Evolutionary conservation across 148 eudicot species (phyloP).

Genomic region (Tetragonia tetragonoides): DNA sequence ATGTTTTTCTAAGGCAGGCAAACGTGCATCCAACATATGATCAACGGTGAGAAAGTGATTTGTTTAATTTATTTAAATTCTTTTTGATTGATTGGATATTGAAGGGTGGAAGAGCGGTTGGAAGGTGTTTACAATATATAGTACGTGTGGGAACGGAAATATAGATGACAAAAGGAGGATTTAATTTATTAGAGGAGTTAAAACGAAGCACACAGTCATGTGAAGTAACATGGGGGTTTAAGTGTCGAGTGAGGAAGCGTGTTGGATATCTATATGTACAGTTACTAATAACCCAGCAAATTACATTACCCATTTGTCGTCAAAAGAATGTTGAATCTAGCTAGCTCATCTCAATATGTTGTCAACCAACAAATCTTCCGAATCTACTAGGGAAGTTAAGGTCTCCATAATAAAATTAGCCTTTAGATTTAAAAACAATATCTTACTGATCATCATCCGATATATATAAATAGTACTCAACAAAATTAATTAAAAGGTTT

Average conservation of each 20-base stretch:
- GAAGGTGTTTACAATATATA: not conserved
- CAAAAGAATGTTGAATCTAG: not conserved
- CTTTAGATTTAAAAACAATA: no score
- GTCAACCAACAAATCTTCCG: no score
- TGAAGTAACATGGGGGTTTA: constrained; percentile 30
- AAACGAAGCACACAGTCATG: constrained; percentile 27
- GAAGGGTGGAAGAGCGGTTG: not conserved
- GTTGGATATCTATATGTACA: not conserved
- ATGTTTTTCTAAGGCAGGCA: constrained; percentile 18
- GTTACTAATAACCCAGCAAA: not conserved
- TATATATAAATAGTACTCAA: no score
- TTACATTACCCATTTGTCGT: not conserved
- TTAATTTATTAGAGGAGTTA: constrained; percentile 15
- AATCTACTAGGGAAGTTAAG: not conserved
- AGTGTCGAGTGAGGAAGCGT: constrained; percentile 3
- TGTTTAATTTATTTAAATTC: not conserved
- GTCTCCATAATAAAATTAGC: no score
- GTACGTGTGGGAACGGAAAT: not conserved
- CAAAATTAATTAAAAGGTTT: no score
- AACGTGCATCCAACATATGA: constrained; percentile 32
- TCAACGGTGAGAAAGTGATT: not conserved
- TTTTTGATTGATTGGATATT: not conserved
- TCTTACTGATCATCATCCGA: no score
- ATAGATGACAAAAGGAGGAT: not conserved
- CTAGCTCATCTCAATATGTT: not conserved